phyloP scores from a whole-genome alignment of 306 rosid species.

The Quillaja saponaria region DNA sequence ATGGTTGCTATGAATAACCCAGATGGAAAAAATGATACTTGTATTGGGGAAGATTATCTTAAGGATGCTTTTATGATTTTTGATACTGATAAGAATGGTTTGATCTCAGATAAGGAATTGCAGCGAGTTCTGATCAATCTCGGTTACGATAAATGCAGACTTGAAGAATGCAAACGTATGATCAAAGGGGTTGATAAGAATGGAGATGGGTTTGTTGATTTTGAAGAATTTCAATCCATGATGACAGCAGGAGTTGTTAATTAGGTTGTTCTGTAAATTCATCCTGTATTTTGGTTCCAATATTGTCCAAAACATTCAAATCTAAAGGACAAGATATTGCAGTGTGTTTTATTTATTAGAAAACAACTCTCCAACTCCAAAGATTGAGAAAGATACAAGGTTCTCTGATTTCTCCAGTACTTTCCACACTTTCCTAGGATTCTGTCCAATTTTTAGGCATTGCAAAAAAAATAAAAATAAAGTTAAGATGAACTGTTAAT shows the following conservation, averaged over 20 bases:
- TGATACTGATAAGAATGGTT: conserved; percentile 59
- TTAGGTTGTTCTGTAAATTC: conserved; percentile 2
- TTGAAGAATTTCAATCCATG: conserved; percentile 67
- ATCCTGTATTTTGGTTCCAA: not conserved
- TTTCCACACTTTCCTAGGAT: not conserved
- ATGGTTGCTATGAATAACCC: conserved; percentile 47
- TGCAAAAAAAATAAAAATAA: too few species aligned
- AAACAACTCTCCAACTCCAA: not conserved
- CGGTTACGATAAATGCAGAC: conserved; percentile 55
- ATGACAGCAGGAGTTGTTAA: conserved; percentile 38
- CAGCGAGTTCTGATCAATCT: conserved; percentile 50
- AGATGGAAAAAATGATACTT: conserved; percentile 4
- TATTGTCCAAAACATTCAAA: not conserved
- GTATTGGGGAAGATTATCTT: conserved; percentile 29
- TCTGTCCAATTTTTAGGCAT: too few species aligned
- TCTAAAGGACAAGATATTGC: conserved; percentile 1
- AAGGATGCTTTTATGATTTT: conserved; percentile 70
- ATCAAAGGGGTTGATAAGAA: conserved; percentile 62
- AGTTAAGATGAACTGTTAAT: too few species aligned
- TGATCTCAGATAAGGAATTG: conserved; percentile 63
- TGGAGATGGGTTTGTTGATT: conserved; percentile 74
- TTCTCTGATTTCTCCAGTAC: conserved; percentile 3
- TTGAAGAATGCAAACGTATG: conserved; percentile 60
- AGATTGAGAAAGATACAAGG: not conserved
- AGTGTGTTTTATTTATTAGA: not conserved